Base-by-base conservation (phyloP, 2,329 filamentous ascomycete species). In the Leptographium radiaticola region DNA sequence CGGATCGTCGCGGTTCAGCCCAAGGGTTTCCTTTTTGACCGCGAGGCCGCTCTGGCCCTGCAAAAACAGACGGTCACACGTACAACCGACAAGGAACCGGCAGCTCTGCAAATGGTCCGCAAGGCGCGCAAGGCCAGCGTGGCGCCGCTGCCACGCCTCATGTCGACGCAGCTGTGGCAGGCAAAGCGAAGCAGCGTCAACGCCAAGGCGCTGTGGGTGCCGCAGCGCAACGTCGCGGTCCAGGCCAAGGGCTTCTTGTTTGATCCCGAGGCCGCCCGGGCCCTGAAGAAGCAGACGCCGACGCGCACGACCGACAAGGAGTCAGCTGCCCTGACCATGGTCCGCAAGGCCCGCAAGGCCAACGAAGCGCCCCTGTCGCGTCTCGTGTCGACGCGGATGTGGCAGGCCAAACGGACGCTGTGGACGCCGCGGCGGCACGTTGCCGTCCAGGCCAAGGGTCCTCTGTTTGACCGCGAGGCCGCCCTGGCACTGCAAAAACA, bases 301-400 rank as follows among this genome's bases (percentile, higher is more conserved):
- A 43, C 47, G 25, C 59, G 61, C 40, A 58, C 56, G 4, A 62
- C 59, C 3, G 18, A 45, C 13, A 48, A 45, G 30, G 56, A 59
- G 40, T 59, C 58, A 5, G 59, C 66, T 40, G 67, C 65, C 16
- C 57, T 66, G 36, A 50, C 54, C 43, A 64, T 67, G 59, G 51
- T 52, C n/a, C 52, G 54, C 38, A 56, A 51, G 16, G 51, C 49
- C 5, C 48, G 53, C 9, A 42, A 51, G n/a, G 31, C 47, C 16
- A 51, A 15, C 44, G 49, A n/a, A 1, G 18, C 45, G 0, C 55
- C 51, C 6, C 53, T 58, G 25, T 43, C 49, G n/a, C 40, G 16
- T 33, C 55, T 57, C 7, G 36, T n/a, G 30, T 58, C 56, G 13
- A 7, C 49, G 6, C 42, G 12, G 18, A 25, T 33, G 25, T 33